phyloP scores from a whole-genome alignment of 768 basidiomycete genomes.

The Boletus huronensis region DNA sequence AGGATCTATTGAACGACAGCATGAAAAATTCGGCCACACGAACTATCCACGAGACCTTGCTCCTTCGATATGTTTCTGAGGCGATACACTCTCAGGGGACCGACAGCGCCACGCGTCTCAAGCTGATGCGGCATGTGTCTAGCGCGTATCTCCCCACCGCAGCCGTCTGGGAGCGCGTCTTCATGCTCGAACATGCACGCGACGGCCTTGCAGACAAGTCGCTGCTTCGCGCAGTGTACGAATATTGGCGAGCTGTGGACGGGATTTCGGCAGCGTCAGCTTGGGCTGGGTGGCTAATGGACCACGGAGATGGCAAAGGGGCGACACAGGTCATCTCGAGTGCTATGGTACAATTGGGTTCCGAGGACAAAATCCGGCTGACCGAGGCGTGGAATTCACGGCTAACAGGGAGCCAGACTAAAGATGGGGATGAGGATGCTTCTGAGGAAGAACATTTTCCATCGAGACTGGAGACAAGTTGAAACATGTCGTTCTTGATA shows the following conservation, averaged over 20 bases:
- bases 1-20: constrained; percentile 47
- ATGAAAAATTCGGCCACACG: constrained; percentile 39
- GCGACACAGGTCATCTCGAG: constrained; percentile 38
- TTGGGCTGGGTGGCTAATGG: constrained; percentile 49
- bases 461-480: constrained; percentile 10
- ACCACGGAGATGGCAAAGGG: constrained; percentile 38
- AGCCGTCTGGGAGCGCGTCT: constrained; percentile 43
- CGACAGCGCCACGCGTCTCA: constrained; percentile 17
- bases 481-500: background rate
- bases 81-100: constrained; percentile 23
- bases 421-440: constrained; percentile 8
- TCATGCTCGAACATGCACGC: constrained; percentile 29
- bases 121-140: constrained; percentile 40
- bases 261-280: constrained; percentile 36
- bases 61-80: constrained; percentile 43
- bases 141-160: constrained; percentile 41
- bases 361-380: constrained; percentile 31
- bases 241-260: constrained; percentile 42
- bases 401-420: constrained; percentile 8
- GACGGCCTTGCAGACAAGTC: constrained; percentile 16
- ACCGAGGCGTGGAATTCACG: constrained; percentile 35
- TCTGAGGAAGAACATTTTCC: constrained; percentile 16
- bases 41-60: constrained; percentile 44
- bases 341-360: constrained; percentile 27
- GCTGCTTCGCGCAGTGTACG: constrained; percentile 33